phyloP scores from a whole-genome alignment of 768 basidiomycete species.

The Podaxis mareebaensis region DNA sequence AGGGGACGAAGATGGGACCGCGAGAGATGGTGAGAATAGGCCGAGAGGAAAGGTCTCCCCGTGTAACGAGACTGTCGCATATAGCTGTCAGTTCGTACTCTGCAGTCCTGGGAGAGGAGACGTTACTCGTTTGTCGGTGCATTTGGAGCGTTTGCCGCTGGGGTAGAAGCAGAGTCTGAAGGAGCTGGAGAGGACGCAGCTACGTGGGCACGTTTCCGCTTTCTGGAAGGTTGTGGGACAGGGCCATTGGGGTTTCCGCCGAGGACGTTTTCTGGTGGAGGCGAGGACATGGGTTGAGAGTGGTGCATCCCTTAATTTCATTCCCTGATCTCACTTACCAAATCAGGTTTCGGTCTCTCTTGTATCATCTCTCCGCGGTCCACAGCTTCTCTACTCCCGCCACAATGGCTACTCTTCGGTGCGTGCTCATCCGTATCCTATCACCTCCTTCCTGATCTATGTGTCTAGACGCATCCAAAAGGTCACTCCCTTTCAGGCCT shows the following conservation, averaged over 20 bases:
- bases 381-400: neutral
- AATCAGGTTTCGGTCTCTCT: slow-evolving; percentile 5
- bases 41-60: slow-evolving; percentile 68
- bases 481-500: slow-evolving; percentile 35
- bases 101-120: neutral
- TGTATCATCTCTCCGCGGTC: neutral
- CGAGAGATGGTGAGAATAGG: slow-evolving; percentile 75
- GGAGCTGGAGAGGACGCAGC: slow-evolving; percentile 59
- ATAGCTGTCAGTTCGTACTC: slow-evolving; percentile 16
- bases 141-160: slow-evolving; percentile 28
- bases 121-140: slow-evolving; percentile 13
- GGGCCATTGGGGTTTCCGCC: slow-evolving; percentile 29
- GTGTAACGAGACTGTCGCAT: slow-evolving; percentile 56
- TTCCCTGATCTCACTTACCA: slow-evolving; percentile 1
- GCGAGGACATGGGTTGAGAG: slow-evolving; percentile 14
- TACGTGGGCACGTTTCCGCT: slow-evolving; percentile 59
- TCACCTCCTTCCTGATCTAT: slow-evolving; percentile 22
- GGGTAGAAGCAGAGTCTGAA: slow-evolving; percentile 45
- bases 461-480: slow-evolving; percentile 69
- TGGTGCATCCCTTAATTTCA: neutral
- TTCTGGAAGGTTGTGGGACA: slow-evolving; percentile 37
- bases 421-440: slow-evolving; percentile 19
- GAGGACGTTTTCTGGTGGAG: slow-evolving; percentile 12
- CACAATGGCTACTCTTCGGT: slow-evolving; percentile 43
- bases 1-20: slow-evolving; percentile 66